A percentile compares a stretch with the other conserved stretches of the same genome.
phyloP scores from a whole-genome alignment of 768 basidiomycete species.

The Mycena vitilis region DNA sequence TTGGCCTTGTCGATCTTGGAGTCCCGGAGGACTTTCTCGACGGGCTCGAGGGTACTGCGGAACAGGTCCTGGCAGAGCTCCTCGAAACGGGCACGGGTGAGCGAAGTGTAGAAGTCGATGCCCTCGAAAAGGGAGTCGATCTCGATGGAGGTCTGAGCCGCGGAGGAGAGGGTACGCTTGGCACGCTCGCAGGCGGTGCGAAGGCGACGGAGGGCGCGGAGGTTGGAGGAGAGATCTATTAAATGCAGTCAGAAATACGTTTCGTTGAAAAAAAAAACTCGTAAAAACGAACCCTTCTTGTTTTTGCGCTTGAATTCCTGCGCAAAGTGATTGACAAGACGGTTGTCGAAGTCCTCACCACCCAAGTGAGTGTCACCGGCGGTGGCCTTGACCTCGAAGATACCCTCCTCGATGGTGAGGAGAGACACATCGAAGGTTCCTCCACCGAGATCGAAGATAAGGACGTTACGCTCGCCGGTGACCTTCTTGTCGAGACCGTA shows the following conservation, averaged over 20 bases:
- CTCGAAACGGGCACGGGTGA: conserved; percentile 98
- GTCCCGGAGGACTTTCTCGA: conserved; percentile 98
- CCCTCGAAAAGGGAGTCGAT: conserved; percentile 98
- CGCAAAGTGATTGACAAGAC: conserved; percentile 96
- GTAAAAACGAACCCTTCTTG: conserved; percentile 79
- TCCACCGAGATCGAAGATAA: conserved; percentile 98
- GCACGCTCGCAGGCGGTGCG: conserved; percentile 98
- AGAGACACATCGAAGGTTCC: conserved; percentile 99
- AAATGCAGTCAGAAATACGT: conserved; percentile 27
- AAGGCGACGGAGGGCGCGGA: conserved; percentile 96
- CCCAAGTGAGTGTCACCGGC: conserved; percentile 99
- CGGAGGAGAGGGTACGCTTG: conserved; percentile 97
- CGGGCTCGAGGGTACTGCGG: conserved; percentile 92
- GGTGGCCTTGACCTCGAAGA: conserved; percentile 98
- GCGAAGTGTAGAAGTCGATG: conserved; percentile 97
- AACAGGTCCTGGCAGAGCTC: conserved; percentile 96
- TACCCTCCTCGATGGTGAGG: conserved; percentile 95
- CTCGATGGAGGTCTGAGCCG: conserved; percentile 96
- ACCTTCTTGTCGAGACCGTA: conserved; percentile 99
- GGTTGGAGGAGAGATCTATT: conserved; percentile 86
- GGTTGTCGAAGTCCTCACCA: conserved; percentile 98
- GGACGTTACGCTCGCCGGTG: conserved; percentile 89
- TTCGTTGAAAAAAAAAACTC: neutral
- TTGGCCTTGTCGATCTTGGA: conserved; percentile 97
- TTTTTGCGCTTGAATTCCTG: conserved; percentile 98